phyloP scores from a whole-genome alignment of 306 rosid genomes.

The Oemleria cerasiformis region DNA sequence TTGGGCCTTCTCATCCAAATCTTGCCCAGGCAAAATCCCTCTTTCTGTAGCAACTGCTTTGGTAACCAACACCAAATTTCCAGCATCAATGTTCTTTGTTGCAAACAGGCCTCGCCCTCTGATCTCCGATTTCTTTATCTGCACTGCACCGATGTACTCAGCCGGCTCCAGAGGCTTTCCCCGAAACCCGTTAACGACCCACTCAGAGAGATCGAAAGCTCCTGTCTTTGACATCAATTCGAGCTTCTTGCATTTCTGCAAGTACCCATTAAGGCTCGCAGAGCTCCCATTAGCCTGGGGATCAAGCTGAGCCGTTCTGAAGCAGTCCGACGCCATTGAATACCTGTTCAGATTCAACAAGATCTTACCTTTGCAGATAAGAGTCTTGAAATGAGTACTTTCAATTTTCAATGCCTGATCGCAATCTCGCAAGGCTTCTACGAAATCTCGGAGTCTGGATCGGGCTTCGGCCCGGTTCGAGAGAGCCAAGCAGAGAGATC shows the following conservation, averaged over 20 bases:
- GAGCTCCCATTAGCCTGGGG: slow-evolving; percentile 45
- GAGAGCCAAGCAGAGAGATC: slow-evolving; percentile 66
- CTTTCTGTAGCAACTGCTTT: slow-evolving; percentile 75
- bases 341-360: slow-evolving; percentile 63
- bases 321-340: slow-evolving; percentile 56
- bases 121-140: slow-evolving; percentile 61
- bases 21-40: slow-evolving; percentile 59
- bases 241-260: slow-evolving; percentile 69
- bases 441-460: slow-evolving; percentile 48
- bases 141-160: slow-evolving; percentile 58
- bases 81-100: slow-evolving; percentile 65
- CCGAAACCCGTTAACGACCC: slow-evolving; percentile 54
- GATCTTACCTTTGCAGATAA: slow-evolving; percentile 79
- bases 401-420: slow-evolving; percentile 60
- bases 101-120: slow-evolving; percentile 77
- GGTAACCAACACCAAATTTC: slow-evolving; percentile 58
- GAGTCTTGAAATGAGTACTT: slow-evolving; percentile 68
- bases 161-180: slow-evolving; percentile 75
- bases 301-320: slow-evolving; percentile 49
- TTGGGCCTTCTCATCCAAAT: slow-evolving; percentile 66
- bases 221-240: slow-evolving; percentile 66
- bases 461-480: slow-evolving; percentile 81
- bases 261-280: slow-evolving; percentile 47
- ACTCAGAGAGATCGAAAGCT: slow-evolving; percentile 69
- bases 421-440: slow-evolving; percentile 59